A percentile compares a stretch with the other conserved stretches of the same genome.
Conservation (phyloP, 140 eudicot genomes). For the Oenanthe javanica region DNA sequence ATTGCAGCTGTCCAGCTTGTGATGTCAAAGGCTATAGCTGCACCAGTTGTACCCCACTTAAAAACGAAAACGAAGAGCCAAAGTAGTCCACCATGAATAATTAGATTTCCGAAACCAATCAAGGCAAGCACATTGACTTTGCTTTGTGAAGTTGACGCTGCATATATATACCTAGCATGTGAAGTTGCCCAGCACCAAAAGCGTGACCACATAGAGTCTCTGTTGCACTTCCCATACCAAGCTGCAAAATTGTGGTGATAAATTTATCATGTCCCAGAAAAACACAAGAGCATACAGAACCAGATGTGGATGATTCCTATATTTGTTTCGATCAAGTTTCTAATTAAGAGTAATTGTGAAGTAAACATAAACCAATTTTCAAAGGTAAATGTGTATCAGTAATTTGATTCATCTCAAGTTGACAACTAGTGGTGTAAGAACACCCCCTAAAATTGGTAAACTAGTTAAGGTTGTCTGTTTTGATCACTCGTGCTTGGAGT, state of each 20-base stretch:
- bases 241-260: slow-evolving; percentile 18
- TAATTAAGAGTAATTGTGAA: not conserved
- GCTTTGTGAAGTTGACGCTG: slow-evolving; percentile 52
- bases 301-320: not conserved
- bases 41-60: slow-evolving; percentile 45
- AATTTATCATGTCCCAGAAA: not conserved
- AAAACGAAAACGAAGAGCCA: slow-evolving; percentile 36
- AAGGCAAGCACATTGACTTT: slow-evolving; percentile 36
- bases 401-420: too few relatives aligned
- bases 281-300: not conserved
- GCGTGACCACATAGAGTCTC: slow-evolving; percentile 68
- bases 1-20: slow-evolving; percentile 25
- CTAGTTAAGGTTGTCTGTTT: not conserved
- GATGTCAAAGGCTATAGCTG: slow-evolving; percentile 40
- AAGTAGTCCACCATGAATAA: slow-evolving; percentile 21
- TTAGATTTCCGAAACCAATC: slow-evolving; percentile 27
- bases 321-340: not conserved
- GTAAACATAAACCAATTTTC: not conserved
- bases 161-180: slow-evolving; percentile 51
- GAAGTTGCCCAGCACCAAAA: slow-evolving; percentile 42
- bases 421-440: not conserved
- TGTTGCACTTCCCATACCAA: slow-evolving; percentile 64
- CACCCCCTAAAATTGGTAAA: not conserved
- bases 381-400: not conserved
- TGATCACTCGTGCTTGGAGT: too few relatives aligned